A percentile compares a stretch with the other conserved stretches of the same genome.
These are phyloP conservation scores for Anethum foeniculum DNA, from an alignment of 140 eudicot species.

Conservation along the genomic window DNA sequence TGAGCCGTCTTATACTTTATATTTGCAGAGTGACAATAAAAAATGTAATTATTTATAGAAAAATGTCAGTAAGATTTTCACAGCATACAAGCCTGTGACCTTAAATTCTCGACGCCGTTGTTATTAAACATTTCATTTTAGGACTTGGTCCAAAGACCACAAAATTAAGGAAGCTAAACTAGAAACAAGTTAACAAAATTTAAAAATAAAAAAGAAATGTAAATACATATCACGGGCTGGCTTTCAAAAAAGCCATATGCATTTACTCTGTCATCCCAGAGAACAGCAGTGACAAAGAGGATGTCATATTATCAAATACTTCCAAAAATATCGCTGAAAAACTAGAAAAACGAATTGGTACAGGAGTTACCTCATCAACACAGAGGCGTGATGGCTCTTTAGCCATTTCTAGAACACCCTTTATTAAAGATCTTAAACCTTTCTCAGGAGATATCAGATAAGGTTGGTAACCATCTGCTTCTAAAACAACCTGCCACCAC, in stretches of 20 bases:
- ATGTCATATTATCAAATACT: not conserved
- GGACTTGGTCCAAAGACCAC: not conserved
- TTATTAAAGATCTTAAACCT: constrained; percentile 87
- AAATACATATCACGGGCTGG: not conserved
- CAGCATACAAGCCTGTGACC: not conserved
- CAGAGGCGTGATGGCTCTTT: constrained; percentile 99
- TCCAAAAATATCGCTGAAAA: not conserved
- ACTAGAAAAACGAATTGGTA: not conserved
- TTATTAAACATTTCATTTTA: not conserved
- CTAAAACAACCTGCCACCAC: constrained; percentile 80
- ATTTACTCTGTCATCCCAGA: not conserved
- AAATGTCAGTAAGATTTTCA: not conserved
- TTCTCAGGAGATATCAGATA: constrained; percentile 99
- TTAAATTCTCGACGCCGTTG: not conserved
- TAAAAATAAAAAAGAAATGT: not conserved
- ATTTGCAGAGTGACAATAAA: not conserved
- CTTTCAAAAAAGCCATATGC: not conserved
- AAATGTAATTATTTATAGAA: not conserved
- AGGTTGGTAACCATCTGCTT: constrained; percentile 99
- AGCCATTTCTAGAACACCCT: constrained; percentile 80
- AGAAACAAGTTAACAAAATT: not conserved
- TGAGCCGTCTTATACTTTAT: not conserved
- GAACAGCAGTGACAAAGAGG: not conserved
- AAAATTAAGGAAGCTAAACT: not conserved
- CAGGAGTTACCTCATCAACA: constrained; percentile 83